Evolutionary conservation across 1,284 basidiomycete species (phyloP), one percentile per base, ranked within the genome.

Genomic region (Boletus mariae): DNA sequence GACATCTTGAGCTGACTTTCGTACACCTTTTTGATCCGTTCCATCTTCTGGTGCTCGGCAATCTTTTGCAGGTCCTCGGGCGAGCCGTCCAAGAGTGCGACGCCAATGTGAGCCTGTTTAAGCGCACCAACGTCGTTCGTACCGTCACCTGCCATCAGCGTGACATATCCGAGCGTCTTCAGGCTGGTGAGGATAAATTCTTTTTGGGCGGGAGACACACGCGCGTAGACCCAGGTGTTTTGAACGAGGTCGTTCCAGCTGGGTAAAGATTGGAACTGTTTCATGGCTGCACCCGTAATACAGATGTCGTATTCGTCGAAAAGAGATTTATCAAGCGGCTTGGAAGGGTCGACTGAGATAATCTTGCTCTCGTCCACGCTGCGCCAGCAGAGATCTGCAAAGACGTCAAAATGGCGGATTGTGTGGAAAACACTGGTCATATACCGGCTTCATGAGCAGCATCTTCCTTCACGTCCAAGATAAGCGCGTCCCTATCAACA

Each of bases 121-220:
- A 98, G 82, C 3, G 95, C 94, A 31, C 95, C 94, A 45, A 98
- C 94, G 61, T 98, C 94, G 70, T 98, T 98, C 15, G 94, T 98
- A 37, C 95, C 95, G 68, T 98, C 95, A 55, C 94, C 94, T 11
- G 94, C 94, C 94, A 98, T 98, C 51, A 98, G 79, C 0, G 94
- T 98, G 7, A 82, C 80, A 70, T 92, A 98, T 26, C 94, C 94
- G 26, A 96, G 82, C 12, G 80, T 79, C 68, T 94, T 92, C 52
- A 98, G 78, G 3, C 90, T 88, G 0, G 92, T 91, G 45, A 98
- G 80, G 71, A 98, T 96, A 69, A 83, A 83, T 70, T 98, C 94
- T 73, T 98, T 98, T 70, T 98, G 95, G 1, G 83, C 73, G 1
- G 94, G 94, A n/a, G 94, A 96, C 20, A 97, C 94, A 49, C 94